Base-by-base conservation (phyloP, 179 eudicot species). In the Gypsophila paniculata region DNA sequence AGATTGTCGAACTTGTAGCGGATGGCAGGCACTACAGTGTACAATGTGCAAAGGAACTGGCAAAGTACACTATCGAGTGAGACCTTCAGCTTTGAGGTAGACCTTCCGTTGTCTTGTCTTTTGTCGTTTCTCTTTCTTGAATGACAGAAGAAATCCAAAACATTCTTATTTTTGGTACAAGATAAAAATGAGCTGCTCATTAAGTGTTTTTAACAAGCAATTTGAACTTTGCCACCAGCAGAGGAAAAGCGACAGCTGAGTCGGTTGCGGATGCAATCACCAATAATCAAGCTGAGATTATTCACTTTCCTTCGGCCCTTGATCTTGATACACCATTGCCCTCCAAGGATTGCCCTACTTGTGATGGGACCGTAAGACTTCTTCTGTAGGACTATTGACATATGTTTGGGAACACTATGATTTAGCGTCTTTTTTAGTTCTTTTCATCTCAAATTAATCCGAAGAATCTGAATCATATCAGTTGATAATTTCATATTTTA, bases 41-140 rank as follows among this genome's bases (percentile, higher is more conserved):
- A 89, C 96, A 18, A 83, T 86, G 98, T 93, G 98, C 85, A 86
- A 68, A 85, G 98, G 98, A 69, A 76, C 83, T 59, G 98, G 96
- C 44, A 86, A 82, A 75, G 98, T 93, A 80, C 95, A 83, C 59
- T 93, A 87, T 86, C 91, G 89, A 78, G 95, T 93, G 76, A 89
- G 84, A n/a, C n/a, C n/a, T n/a, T n/a, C n/a, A 84, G 79, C 78
- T 69, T 85, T 78, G 76, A 86, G 96, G 98, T 93, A 81, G n/a
- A 75, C 65, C 23, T 71, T 18, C 52, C 54, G 53, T 61, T 55
- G 19, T 11, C 39, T 36, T 36, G 5, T 61, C 23, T 71, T n/a
- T n/a, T n/a, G n/a, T 18, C 52, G 49, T 53, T 61, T 55, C 15
- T 11, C 39, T 39, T 76, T 44, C 18, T 72, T 72, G 19, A 60